These are phyloP conservation scores for Rhizopus sp. DNA, from an alignment of 371 early-diverging fungal species.

Conservation along the genomic window DNA sequence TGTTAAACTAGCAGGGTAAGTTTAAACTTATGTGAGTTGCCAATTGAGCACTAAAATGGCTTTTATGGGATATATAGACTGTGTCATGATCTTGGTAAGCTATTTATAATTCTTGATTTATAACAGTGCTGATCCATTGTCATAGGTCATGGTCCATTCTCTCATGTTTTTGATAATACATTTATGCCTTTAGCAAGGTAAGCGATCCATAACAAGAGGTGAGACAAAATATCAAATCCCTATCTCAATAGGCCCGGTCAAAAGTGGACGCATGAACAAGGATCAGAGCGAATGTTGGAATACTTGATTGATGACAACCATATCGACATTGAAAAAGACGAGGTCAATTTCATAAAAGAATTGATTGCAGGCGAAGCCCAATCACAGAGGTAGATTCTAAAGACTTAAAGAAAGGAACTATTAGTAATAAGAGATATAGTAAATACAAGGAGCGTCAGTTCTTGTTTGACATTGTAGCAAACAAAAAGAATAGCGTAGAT, in stretches of 20 bases:
- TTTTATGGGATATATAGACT: slow-evolving; percentile 36
- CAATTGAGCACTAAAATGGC: background rate
- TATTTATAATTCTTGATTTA: background rate
- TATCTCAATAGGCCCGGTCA: slow-evolving; percentile 52
- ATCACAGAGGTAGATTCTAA: slow-evolving; percentile 26
- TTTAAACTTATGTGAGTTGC: background rate
- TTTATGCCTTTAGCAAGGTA: slow-evolving; percentile 73
- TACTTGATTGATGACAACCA: slow-evolving; percentile 81
- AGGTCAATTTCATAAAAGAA: slow-evolving; percentile 81
- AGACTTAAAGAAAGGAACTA: background rate
- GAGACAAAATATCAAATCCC: background rate
- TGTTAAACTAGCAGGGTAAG: slow-evolving; percentile 85
- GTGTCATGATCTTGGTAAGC: slow-evolving; percentile 89
- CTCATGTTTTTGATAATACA: slow-evolving; percentile 88
- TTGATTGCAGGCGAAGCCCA: slow-evolving; percentile 79
- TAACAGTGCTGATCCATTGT: background rate
- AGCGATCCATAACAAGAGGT: background rate
- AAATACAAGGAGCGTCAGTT: slow-evolving; percentile 57
- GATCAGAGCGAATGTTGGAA: slow-evolving; percentile 88
- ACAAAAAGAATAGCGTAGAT: slow-evolving; percentile 91
- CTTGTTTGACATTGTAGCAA: slow-evolving; percentile 95
- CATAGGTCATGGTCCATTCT: slow-evolving; percentile 68
- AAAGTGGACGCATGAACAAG: slow-evolving; percentile 90
- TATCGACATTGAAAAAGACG: slow-evolving; percentile 68
- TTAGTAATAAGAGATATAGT: slow-evolving; percentile 6